Evolutionary conservation across 345 rosid species (phyloP), one percentile per base, ranked within the genome.

Genomic region (Bruguiera parviflora): DNA sequence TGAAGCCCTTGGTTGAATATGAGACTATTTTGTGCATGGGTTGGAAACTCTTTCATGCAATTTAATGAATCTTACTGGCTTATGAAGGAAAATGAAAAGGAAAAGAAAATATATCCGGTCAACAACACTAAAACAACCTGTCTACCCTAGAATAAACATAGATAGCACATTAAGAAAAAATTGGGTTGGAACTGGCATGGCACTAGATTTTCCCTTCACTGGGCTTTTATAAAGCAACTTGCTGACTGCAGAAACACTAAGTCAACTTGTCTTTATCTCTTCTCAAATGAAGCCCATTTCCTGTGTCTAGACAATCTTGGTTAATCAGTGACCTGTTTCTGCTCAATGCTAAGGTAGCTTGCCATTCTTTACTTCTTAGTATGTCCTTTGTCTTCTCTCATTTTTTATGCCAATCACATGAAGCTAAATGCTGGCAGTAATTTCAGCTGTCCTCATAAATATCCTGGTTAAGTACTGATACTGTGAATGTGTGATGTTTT

Each of bases 401-500:
- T 7, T 37, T 37, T 57, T 57, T 5, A 7, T 47, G 33, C 25
- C 24, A 53, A 68, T 28, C 21, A 24, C 7, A 13, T 67, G 47
- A 20, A 35, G 29, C 37, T 25, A 46, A 29, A 11, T 15, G 16
- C 61, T 28, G 25, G 37, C 27, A 4, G 27, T 52, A 37, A 10
- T 19, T 58, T 21, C 5, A 53, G 47, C n/a, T 16, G 32, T 32
- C 29, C 20, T 43, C 37, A 11, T 68, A 9, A 27, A 9, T 27
- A 37, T 6, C 27, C 27, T 10, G 21, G 24, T 35, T 15, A 24
- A 28, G n/a, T 21, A 13, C 6, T 47, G 21, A 63, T 53, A 28
- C 56, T 55, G 43, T 70, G 5, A 47, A 56, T 58, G 37, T 31
- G 18, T 33, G 53, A 49, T 70, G 61, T 66, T 59, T 76, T 76